These are phyloP conservation scores for Thalassiosira allenii DNA, from an alignment of 352 stramenopile species.

Conservation along the genomic window DNA sequence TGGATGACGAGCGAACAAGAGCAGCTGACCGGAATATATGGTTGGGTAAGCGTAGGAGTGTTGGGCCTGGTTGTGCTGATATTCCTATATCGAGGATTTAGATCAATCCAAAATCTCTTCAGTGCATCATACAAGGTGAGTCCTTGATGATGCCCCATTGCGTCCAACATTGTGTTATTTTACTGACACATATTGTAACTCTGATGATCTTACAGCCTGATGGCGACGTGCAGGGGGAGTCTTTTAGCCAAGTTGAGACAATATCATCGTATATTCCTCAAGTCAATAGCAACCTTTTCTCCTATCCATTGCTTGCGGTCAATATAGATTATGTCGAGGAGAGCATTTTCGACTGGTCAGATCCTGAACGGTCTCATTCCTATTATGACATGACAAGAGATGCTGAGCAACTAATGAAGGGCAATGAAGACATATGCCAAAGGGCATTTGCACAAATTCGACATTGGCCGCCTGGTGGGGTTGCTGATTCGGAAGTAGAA, in stretches of 20 bases:
- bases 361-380: slow-evolving; percentile 65
- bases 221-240: slow-evolving; percentile 67
- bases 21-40: slow-evolving; percentile 68
- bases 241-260: slow-evolving; percentile 68
- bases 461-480: slow-evolving; percentile 64
- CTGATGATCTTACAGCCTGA: slow-evolving; percentile 26
- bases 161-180: slow-evolving; percentile 1
- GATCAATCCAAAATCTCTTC: slow-evolving; percentile 56
- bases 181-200: too few species aligned
- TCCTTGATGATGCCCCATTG: too few species aligned
- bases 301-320: slow-evolving; percentile 77
- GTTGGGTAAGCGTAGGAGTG: slow-evolving; percentile 67
- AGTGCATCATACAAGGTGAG: slow-evolving; percentile 61
- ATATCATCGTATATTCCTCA: slow-evolving; percentile 81
- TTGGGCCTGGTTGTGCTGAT: slow-evolving; percentile 59
- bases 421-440: slow-evolving; percentile 54
- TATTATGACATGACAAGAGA: slow-evolving; percentile 85
- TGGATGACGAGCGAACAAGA: slow-evolving; percentile 84
- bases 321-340: slow-evolving; percentile 69
- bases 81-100: slow-evolving; percentile 60
- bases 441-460: slow-evolving; percentile 68
- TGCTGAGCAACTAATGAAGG: slow-evolving; percentile 71
- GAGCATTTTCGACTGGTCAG: slow-evolving; percentile 76
- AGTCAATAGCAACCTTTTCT: slow-evolving; percentile 64
- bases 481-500: slow-evolving; percentile 2